Evolutionary conservation across 352 stramenopile species (phyloP), one percentile per base, ranked within the genome.

Genomic region (Thalassiosira livingstoniorum): DNA sequence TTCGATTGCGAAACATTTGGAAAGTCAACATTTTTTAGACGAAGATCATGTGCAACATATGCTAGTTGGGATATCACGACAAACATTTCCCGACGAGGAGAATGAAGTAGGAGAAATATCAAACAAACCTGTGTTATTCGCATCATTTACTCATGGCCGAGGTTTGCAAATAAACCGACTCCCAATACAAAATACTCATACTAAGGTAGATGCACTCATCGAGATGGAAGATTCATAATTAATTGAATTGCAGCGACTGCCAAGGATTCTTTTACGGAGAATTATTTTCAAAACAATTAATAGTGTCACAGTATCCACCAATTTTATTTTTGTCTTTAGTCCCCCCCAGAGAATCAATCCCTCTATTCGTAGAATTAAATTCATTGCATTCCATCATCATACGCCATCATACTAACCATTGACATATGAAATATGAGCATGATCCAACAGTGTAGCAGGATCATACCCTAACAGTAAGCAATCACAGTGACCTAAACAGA

Each of bases 141-240:
- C 80, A 47, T 79, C 80, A 39, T 87, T 87, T 34, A 80, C 70
- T 68, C 67, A 34, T n/a, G 63, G 79, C 39, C 25, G 45, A 37
- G 80, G 80, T 15, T 79, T 87, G 54, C 23, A 54, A 61, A 79
- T 87, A 75, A 82, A 60, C 11, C 55, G 68, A 10, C 73, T 75
- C 37, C 64, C 34, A 32, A 61, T 11, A 57, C n/a, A 67, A 37
- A 66, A 10, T 35, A 64, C n/a, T 29, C 5, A 58, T 7, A 58
- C 5, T 25, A 58, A 29, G n/a, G 11, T 58, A 4, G 47, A 11
- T 23, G n/a, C 27, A 29, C 7, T 58, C 21, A 58, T 29, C 4
- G 21, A 64, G 4, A n/a, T n/a, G n/a, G n/a, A n/a, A n/a, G n/a
- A n/a, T n/a, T n/a, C n/a, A n/a, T n/a, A n/a, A n/a, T n/a, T n/a